A percentile compares a stretch with the other conserved stretches of the same genome.
Evolutionary conservation across 768 basidiomycete genomes (phyloP).

Genomic region (Serendipita vermifera): DNA sequence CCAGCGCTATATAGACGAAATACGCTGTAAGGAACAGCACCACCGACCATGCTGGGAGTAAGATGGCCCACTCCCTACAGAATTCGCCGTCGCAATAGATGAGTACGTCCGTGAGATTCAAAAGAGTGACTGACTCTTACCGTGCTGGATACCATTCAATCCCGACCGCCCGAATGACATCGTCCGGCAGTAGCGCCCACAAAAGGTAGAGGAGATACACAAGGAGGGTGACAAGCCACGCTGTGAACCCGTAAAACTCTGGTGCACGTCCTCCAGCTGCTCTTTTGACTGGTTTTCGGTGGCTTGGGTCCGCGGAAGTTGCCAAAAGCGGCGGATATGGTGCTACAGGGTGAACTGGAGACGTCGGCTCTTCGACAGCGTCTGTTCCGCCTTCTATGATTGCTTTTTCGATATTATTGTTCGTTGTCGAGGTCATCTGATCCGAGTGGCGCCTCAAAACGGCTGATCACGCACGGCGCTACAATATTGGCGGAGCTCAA

Average conservation of each 20-base stretch:
- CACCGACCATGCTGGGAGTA: constrained; percentile 66
- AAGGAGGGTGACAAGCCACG: constrained; percentile 64
- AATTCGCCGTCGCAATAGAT: constrained; percentile 2
- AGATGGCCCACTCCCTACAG: constrained; percentile 69
- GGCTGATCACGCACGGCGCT: too few relatives aligned
- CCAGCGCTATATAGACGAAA: constrained; percentile 61
- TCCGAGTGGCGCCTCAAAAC: too few relatives aligned
- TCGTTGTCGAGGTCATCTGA: background rate
- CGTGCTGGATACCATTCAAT: constrained; percentile 81
- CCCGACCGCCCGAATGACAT: constrained; percentile 49
- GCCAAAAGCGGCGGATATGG: constrained; percentile 29
- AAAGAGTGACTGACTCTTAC: constrained; percentile 29
- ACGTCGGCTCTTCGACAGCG: constrained; percentile 25
- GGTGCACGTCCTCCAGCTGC: constrained; percentile 49
- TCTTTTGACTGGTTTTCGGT: background rate
- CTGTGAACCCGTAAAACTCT: constrained; percentile 86
- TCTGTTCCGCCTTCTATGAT: background rate
- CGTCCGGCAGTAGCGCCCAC: constrained; percentile 72
- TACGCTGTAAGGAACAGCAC: constrained; percentile 63
- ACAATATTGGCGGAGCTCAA: too few relatives aligned
- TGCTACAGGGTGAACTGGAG: constrained; percentile 34
- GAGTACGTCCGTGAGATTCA: background rate
- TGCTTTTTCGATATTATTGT: too few relatives aligned
- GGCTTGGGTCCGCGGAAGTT: constrained; percentile 20
- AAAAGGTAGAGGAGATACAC: constrained; percentile 57